Conservation (phyloP, 1,284 basidiomycete species). For the Psilocybe mexicana region DNA sequence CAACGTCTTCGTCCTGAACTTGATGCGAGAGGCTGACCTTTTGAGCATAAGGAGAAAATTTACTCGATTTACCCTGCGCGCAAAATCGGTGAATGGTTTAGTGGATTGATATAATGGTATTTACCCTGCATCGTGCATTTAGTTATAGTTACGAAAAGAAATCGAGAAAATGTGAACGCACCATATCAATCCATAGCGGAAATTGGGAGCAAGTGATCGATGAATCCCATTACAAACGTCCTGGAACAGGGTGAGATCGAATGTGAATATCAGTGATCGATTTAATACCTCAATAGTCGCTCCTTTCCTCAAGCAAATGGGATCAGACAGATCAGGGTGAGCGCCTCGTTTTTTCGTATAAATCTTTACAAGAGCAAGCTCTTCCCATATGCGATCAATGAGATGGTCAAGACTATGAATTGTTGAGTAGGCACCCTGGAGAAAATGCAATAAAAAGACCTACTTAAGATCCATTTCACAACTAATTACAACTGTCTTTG, state of each 20-base stretch:
- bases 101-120: slow-evolving; percentile 5
- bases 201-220: slow-evolving; percentile 86
- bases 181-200: slow-evolving; percentile 92
- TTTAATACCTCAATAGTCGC: slow-evolving; percentile 83
- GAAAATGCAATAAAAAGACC: slow-evolving; percentile 24
- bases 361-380: slow-evolving; percentile 84
- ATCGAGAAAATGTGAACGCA: slow-evolving; percentile 36
- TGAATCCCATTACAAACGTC: slow-evolving; percentile 92
- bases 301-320: slow-evolving; percentile 90
- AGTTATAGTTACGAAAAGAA: background rate
- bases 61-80: slow-evolving; percentile 80
- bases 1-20: slow-evolving; percentile 93
- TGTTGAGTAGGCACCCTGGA: background rate
- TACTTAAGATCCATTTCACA: slow-evolving; percentile 91
- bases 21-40: slow-evolving; percentile 89
- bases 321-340: slow-evolving; percentile 89
- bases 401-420: slow-evolving; percentile 78
- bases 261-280: background rate
- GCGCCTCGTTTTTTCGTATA: slow-evolving; percentile 98
- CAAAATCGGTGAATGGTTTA: slow-evolving; percentile 1
- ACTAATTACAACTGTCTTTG: slow-evolving; percentile 91
- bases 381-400: slow-evolving; percentile 89
- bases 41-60: slow-evolving; percentile 91
- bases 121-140: slow-evolving; percentile 24
- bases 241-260: slow-evolving; percentile 33